Conservation (phyloP, 192 early-diverging fungal species). For the Obelidium mucronatum region DNA sequence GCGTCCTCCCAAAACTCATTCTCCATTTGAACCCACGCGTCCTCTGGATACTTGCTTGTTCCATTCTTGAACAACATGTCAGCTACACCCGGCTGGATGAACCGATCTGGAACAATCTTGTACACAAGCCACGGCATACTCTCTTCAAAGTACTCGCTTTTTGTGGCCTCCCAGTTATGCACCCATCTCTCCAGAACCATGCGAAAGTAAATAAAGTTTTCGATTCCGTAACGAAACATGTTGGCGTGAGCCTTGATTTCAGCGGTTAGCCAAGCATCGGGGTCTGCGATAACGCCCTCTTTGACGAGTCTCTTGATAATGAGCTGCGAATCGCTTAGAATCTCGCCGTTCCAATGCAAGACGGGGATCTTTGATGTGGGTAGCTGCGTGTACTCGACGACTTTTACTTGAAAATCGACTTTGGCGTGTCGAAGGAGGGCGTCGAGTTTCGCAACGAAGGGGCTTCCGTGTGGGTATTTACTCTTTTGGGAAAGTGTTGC, state of each 20-base stretch:
- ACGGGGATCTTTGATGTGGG: constrained; percentile 6
- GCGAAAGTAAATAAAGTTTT: background rate
- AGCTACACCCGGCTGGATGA: background rate
- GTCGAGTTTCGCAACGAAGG: constrained; percentile 19
- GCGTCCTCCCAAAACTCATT: constrained; percentile 4
- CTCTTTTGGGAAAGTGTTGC: no score
- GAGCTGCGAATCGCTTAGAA: constrained; percentile 6
- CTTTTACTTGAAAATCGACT: background rate
- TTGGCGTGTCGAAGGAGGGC: background rate
- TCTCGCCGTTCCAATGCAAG: background rate
- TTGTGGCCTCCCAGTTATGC: constrained; percentile 4
- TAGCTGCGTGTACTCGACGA: background rate
- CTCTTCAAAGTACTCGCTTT: background rate
- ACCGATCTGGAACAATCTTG: background rate
- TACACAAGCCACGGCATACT: background rate
- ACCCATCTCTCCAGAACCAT: constrained; percentile 7
- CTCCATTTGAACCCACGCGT: background rate
- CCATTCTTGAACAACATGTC: background rate
- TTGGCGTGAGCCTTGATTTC: background rate
- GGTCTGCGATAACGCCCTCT: background rate
- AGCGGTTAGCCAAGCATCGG: background rate
- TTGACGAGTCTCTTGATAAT: background rate
- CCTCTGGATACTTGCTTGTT: background rate
- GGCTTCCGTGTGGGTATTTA: no score
- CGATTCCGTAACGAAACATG: background rate